Evolutionary conservation across 768 basidiomycete genomes (phyloP).

Genomic region (Imleria badia): DNA sequence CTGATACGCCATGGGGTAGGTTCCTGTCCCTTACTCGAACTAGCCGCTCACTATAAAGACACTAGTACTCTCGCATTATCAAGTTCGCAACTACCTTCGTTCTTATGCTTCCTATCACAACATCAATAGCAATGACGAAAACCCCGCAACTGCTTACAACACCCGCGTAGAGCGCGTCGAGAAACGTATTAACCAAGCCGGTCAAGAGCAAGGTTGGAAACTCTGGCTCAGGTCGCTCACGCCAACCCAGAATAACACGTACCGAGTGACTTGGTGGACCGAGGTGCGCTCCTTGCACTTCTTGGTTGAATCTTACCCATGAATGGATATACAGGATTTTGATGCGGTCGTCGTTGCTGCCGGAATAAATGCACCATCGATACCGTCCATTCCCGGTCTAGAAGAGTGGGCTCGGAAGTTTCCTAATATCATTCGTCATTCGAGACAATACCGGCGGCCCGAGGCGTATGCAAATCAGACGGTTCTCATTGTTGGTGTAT

Average conservation of each 20-base stretch:
- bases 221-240: constrained; percentile 9
- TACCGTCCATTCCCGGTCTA: constrained; percentile 12
- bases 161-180: too few relatives aligned
- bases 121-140: constrained; percentile 28
- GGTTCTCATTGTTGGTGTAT: constrained; percentile 41
- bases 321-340: not conserved
- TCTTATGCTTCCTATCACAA: constrained; percentile 14
- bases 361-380: constrained; percentile 10
- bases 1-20: constrained; percentile 13
- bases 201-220: too few relatives aligned
- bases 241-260: constrained; percentile 11
- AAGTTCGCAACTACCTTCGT: constrained; percentile 34
- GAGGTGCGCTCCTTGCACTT: not conserved
- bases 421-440: constrained; percentile 37
- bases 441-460: constrained; percentile 43
- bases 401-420: constrained; percentile 22
- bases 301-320: not conserved
- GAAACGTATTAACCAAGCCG: too few relatives aligned
- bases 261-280: constrained; percentile 32
- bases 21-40: not conserved
- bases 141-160: too few relatives aligned
- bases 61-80: constrained; percentile 34
- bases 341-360: constrained; percentile 12
- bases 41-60: not conserved
- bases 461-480: constrained; percentile 37